Conservation (phyloP, 345 rosid genomes). For the Heritiera fomes region DNA sequence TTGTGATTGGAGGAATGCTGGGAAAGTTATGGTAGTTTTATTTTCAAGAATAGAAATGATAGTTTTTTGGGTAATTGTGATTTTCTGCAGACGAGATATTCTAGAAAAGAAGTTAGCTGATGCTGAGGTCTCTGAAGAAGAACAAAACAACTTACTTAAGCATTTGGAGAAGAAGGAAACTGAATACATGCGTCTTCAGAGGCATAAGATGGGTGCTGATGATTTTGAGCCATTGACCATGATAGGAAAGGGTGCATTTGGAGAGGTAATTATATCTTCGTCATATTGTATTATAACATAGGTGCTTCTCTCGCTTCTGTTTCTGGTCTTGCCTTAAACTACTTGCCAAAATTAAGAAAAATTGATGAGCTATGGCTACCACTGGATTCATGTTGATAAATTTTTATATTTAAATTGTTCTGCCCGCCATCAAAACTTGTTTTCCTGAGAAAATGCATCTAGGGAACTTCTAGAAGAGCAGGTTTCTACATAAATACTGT, state of each 20-base stretch:
- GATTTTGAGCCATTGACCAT: conserved; percentile 96
- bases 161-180: conserved; percentile 91
- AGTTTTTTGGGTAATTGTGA: conserved; percentile 17
- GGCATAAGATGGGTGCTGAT: conserved; percentile 98
- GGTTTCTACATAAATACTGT: background rate
- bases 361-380: background rate
- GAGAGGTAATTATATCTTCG: conserved; percentile 56
- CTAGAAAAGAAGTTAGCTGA: conserved; percentile 96
- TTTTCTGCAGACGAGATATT: conserved; percentile 64
- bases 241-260: conserved; percentile 98
- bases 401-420: background rate
- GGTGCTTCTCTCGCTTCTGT: background rate
- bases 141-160: conserved; percentile 76
- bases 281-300: background rate
- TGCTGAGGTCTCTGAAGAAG: conserved; percentile 93
- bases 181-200: conserved; percentile 95
- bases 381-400: background rate
- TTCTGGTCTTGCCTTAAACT: background rate
- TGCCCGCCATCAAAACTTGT: no score
- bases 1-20: background rate
- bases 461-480: background rate
- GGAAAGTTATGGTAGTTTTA: background rate
- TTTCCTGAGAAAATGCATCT: background rate
- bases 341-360: background rate
- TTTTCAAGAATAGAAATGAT: background rate